Evolutionary conservation across 306 rosid species (phyloP), one percentile per base, ranked within the genome.

Genomic region (Ochetophila trinervis): DNA sequence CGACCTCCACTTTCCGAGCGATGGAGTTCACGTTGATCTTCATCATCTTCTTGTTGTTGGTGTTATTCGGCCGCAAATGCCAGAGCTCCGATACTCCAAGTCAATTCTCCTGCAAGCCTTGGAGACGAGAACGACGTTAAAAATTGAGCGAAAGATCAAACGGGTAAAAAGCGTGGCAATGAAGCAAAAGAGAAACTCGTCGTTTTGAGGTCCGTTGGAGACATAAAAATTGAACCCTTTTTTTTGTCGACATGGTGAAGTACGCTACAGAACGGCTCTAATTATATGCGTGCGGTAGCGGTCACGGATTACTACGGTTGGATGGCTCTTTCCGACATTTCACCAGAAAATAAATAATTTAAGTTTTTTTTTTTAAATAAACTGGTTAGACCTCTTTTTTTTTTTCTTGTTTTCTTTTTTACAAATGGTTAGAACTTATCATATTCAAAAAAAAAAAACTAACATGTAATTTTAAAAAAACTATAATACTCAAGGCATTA

Each of bases 1-100:
- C 99, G 68, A 90, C 92, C 53, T 80, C 86, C 42, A 94, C 81
- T 80, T 57, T 83, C 79, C 87, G 91, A 68, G 96, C 79, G 44
- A 73, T 73, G 13, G 86, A 70, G 63, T 83, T 82, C 23, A 94
- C 67, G 86, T 83, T 83, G 88, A 94, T 86, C 74, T 66, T 76
- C 99, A 86, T 86, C 88, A 40, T 79, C 69, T 22, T 83, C 72
- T 66, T 70, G 94, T 84, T 27, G 3, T 27, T 27, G 3, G 2
- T 88, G 83, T 65, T 75, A 71, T 24, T 71, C 72, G 67, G 75
- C 57, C 50, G 72, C 23, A 69, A 82, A 74, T 24, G 78, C 68
- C 78, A 69, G 70, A 36, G 74, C 20, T 50, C 27, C 37, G 71
- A 37, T 68, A 42, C 14, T 30, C 45, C 20, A 55, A 64, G 45